These are phyloP conservation scores for Penicillium diatomitis DNA, from an alignment of 495 filamentous ascomycete species.

Conservation along the genomic window DNA sequence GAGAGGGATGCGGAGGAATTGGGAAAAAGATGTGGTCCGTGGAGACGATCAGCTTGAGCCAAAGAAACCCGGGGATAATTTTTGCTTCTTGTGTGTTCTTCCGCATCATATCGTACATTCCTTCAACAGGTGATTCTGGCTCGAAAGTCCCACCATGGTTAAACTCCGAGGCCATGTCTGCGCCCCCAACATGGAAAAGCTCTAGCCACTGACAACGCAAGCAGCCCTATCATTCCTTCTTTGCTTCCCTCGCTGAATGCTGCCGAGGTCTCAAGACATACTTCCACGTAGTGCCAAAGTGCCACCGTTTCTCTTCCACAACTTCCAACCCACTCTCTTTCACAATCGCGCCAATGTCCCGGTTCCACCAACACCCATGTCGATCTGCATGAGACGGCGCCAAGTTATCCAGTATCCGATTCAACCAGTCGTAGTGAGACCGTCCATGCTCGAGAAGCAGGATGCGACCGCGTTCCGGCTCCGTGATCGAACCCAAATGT, in stretches of 20 bases:
- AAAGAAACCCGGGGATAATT: too few relatives aligned
- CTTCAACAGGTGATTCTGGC: too few relatives aligned
- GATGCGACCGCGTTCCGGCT: constrained; percentile 55
- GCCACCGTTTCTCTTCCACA: constrained; percentile 55
- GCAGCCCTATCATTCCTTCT: not conserved
- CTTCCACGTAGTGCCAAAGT: constrained; percentile 71
- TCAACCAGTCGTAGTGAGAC: constrained; percentile 67
- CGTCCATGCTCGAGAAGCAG: constrained; percentile 87
- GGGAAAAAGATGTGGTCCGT: too few relatives aligned
- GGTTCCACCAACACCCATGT: constrained; percentile 96
- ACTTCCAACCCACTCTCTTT: constrained; percentile 75
- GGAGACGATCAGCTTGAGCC: too few relatives aligned
- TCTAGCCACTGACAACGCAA: not conserved
- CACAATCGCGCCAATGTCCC: constrained; percentile 77
- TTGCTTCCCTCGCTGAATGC: constrained; percentile 1
- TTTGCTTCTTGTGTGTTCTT: too few relatives aligned
- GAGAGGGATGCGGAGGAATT: too few relatives aligned
- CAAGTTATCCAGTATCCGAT: constrained; percentile 64
- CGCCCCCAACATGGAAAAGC: too few relatives aligned
- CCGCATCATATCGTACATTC: too few relatives aligned
- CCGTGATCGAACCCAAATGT: constrained; percentile 33
- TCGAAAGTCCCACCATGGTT: too few relatives aligned
- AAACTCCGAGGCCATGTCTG: too few relatives aligned
- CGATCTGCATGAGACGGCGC: constrained; percentile 70
- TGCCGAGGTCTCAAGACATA: constrained; percentile 46